A percentile compares a stretch with the other conserved stretches of the same genome.
Conservation (phyloP, 176 grass and related monocot species). For the Cocos nucifera region DNA sequence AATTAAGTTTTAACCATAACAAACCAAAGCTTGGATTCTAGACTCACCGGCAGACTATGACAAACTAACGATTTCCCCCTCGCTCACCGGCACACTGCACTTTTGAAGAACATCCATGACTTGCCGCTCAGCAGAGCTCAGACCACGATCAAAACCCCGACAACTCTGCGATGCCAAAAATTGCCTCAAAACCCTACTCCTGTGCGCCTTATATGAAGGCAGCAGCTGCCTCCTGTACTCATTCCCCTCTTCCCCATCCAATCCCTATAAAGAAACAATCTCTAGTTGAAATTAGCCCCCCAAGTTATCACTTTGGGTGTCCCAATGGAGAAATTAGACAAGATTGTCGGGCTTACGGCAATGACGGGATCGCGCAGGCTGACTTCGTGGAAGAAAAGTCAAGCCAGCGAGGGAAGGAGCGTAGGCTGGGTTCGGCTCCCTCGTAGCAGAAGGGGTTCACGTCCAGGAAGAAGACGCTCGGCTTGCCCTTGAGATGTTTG, state of each 20-base stretch:
- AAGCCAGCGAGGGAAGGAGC: slow-evolving; percentile 64
- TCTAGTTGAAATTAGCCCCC: no score
- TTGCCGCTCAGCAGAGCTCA: slow-evolving; percentile 29
- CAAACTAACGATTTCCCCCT: background rate
- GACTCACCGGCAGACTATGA: no score
- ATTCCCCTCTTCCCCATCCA: slow-evolving; percentile 79
- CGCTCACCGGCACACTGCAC: slow-evolving; percentile 62
- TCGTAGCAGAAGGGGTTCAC: slow-evolving; percentile 76
- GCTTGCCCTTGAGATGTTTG: slow-evolving; percentile 33
- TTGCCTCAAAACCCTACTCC: slow-evolving; percentile 18
- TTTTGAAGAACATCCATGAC: slow-evolving; percentile 49
- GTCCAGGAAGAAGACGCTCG: slow-evolving; percentile 68
- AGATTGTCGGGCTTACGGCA: slow-evolving; percentile 33
- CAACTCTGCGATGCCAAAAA: background rate
- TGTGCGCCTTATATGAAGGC: slow-evolving; percentile 74
- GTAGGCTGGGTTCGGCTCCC: slow-evolving; percentile 51
- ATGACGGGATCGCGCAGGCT: slow-evolving; percentile 68
- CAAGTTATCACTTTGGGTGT: no score
- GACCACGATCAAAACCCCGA: background rate
- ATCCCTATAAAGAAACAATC: slow-evolving; percentile 25
- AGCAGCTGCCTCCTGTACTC: slow-evolving; percentile 59
- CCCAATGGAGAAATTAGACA: no score
- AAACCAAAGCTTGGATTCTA: no score
- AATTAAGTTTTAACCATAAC: no score
- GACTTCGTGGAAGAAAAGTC: slow-evolving; percentile 69